Percentiles rank a stretch among this genome's conserved stretches.
Evolutionary conservation across 2,329 filamentous ascomycete species (phyloP).

Genomic region (Zymoseptoria ardabiliae): DNA sequence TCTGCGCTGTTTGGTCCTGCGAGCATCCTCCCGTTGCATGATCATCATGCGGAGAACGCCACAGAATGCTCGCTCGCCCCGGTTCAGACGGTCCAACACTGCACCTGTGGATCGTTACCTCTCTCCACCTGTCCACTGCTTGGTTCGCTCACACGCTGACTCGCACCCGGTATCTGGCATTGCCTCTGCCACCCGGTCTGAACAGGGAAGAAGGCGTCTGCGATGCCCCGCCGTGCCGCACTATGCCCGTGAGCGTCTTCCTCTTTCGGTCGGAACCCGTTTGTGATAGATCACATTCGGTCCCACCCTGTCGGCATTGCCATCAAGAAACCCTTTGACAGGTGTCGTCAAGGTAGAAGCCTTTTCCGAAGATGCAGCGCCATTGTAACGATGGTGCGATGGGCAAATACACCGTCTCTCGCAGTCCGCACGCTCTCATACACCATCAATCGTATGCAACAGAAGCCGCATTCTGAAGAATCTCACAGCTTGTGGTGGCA

Average conservation of each 20-base stretch:
- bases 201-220: background rate
- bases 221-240: background rate
- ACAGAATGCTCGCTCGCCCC: conserved; percentile 15
- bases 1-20: conserved; percentile 8
- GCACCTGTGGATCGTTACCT: conserved; percentile 20
- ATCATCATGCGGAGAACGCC: conserved; percentile 18
- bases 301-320: background rate
- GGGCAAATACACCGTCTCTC: conserved; percentile 5
- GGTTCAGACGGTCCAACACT: conserved; percentile 12
- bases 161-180: conserved; percentile 3
- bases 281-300: background rate
- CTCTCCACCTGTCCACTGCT: background rate
- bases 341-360: conserved; percentile 2
- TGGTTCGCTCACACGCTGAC: conserved; percentile 4
- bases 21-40: conserved; percentile 15
- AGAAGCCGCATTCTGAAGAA: conserved; percentile 3
- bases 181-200: background rate
- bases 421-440: background rate
- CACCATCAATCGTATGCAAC: conserved; percentile 11
- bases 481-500: background rate
- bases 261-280: background rate
- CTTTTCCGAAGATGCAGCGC: conserved; percentile 5
- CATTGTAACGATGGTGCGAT: conserved; percentile 5
- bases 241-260: background rate
- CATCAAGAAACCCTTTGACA: background rate